Conservation (phyloP, 1,284 basidiomycete genomes). For the Thelephora terrestris region DNA sequence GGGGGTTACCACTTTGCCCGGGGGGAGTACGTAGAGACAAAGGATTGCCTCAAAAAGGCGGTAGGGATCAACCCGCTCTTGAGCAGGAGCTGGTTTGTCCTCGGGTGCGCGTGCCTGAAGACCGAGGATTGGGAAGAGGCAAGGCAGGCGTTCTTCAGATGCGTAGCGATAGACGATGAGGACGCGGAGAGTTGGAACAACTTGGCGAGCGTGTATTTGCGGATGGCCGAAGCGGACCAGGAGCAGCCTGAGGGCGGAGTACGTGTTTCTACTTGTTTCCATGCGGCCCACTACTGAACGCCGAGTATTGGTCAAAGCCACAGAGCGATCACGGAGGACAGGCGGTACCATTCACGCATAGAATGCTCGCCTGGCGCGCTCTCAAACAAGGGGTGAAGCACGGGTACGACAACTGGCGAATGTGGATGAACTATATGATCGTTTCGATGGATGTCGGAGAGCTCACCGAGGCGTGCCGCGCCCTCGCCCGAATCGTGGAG, state of each 20-base stretch:
- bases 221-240: constrained; percentile 43
- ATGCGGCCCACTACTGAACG: neutral
- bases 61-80: constrained; percentile 85
- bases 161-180: constrained; percentile 88
- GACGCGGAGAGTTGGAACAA: constrained; percentile 99
- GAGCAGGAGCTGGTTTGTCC: constrained; percentile 88
- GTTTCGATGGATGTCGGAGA: constrained; percentile 91
- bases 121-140: constrained; percentile 79
- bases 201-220: constrained; percentile 89
- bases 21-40: constrained; percentile 53
- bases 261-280: neutral
- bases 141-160: constrained; percentile 76
- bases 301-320: neutral
- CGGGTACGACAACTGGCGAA: constrained; percentile 89
- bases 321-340: neutral
- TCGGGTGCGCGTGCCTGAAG: constrained; percentile 84
- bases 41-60: constrained; percentile 62
- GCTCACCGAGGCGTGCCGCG: constrained; percentile 79
- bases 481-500: constrained; percentile 77
- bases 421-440: constrained; percentile 98
- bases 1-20: constrained; percentile 77
- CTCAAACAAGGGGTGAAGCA: constrained; percentile 83
- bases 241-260: constrained; percentile 5
- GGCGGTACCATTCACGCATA: constrained; percentile 53
- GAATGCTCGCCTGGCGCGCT: constrained; percentile 88